Base-by-base conservation (phyloP, 257 asterid species). In the Solanum stenotomum region DNA sequence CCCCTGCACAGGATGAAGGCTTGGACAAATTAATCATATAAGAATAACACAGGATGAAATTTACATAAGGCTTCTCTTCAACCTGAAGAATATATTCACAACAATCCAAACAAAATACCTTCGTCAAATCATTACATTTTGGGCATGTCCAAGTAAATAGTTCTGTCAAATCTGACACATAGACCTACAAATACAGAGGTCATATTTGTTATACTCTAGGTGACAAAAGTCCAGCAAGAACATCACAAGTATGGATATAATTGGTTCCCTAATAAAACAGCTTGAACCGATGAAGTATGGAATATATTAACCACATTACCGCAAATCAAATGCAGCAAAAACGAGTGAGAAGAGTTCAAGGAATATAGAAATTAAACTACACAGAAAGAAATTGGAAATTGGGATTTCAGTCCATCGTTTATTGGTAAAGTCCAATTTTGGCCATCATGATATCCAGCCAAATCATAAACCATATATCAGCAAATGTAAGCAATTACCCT, bases 81-180 rank as follows among this genome's bases (percentile, higher is more conserved):
- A 46, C 29, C 70, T 91, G 44, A 38, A 84, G 37, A 44, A 25
- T 14, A 78, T 83, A 29, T 16, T 14, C 63, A 67, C 16, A 31
- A 70, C 34, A 65, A 70, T 33, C 18, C 76, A 46, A 88, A 70
- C 40, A 63, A 46, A 25, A 75, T 89, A 97, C 99, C 98, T 93
- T 89, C 16, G 96, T 95, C 84, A 93, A 88, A 86, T 91, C 98
- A 91, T 93, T 89, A 89, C 99, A 97, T 90, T 97, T 93, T 86
- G 99, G 86, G 93, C 99, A 97, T 65, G 99, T 97, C 99, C 99
- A 97, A 11, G 98, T 92, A 92, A 97, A 93, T 89, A 97, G 85
- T 92, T 95, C 96, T 0, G 95, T 91, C 84, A 95, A 91, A 92
- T 97, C 99, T 77, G 99, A 94, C 91, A 94, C 16, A 90, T 97